Conservation (phyloP, 208 protist genomes). For the Leishmania mexicana region DNA sequence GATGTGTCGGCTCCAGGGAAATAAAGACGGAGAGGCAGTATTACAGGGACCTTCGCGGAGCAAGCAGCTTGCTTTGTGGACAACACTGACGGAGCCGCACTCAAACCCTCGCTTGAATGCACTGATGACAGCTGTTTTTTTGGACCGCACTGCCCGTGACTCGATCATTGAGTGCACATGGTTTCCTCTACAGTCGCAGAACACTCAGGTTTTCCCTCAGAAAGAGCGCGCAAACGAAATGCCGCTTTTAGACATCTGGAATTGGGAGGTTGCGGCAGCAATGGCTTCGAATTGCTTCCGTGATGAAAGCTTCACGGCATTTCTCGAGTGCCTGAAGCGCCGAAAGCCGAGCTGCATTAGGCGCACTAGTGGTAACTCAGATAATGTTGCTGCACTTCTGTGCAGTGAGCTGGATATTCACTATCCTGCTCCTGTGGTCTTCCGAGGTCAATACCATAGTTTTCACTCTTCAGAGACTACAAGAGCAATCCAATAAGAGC, state of each 20-base stretch:
- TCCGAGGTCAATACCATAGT: background rate
- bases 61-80: constrained; percentile 67
- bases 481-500: background rate
- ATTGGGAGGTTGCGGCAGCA: constrained; percentile 58
- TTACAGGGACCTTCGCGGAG: constrained; percentile 42
- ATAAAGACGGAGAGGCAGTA: background rate
- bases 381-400: constrained; percentile 17
- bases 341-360: background rate
- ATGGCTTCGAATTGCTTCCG: constrained; percentile 70
- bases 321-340: constrained; percentile 18
- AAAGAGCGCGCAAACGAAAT: background rate
- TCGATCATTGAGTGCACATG: constrained; percentile 25
- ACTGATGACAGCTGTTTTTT: constrained; percentile 44
- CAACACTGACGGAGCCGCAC: constrained; percentile 31
- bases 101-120: constrained; percentile 37
- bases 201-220: background rate
- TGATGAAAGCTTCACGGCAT: constrained; percentile 15
- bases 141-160: constrained; percentile 25
- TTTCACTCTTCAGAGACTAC: background rate
- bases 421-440: background rate
- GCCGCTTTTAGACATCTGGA: constrained; percentile 20
- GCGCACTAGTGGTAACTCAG: background rate
- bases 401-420: constrained; percentile 18
- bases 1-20: constrained; percentile 1
- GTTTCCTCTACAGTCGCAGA: background rate